These are phyloP conservation scores for Ophiostoma ips DNA, from an alignment of 2,329 filamentous ascomycete genomes.

Conservation along the genomic window DNA sequence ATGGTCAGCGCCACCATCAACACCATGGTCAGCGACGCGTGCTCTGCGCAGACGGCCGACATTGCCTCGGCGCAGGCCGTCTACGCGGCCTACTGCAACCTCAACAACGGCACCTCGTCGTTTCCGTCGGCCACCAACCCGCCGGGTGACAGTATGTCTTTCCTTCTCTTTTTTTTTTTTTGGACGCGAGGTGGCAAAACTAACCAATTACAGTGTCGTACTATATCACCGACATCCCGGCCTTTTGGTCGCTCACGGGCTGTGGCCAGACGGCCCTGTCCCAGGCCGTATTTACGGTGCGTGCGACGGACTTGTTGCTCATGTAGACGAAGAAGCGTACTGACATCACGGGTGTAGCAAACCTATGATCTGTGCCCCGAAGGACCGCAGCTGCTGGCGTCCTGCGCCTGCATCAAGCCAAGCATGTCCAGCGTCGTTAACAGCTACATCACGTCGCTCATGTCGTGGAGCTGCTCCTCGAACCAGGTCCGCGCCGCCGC, in stretches of 20 bases:
- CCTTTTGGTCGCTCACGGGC: constrained; percentile 28
- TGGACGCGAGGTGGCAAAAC: neutral
- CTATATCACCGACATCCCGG: constrained; percentile 36
- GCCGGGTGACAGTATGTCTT: constrained; percentile 35
- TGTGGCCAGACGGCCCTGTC: constrained; percentile 33
- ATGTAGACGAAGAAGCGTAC: neutral
- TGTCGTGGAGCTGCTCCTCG: constrained; percentile 30
- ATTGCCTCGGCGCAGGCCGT: constrained; percentile 35
- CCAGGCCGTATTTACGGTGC: constrained; percentile 27
- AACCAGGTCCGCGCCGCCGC: constrained; percentile 22
- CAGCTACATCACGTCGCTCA: constrained; percentile 28
- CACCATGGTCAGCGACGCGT: constrained; percentile 28
- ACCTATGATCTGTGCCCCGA: constrained; percentile 27
- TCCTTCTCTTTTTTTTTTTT: neutral
- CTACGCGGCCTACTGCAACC: constrained; percentile 37
- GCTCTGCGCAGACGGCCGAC: constrained; percentile 32
- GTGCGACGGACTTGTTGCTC: too few species aligned
- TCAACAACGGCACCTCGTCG: constrained; percentile 33
- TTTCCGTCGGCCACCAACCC: constrained; percentile 33
- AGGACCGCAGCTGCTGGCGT: constrained; percentile 35
- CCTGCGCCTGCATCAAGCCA: constrained; percentile 37
- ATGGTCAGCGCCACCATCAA: constrained; percentile 29
- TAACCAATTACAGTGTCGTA: constrained; percentile 30
- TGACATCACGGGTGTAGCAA: constrained; percentile 21
- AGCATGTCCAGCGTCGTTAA: constrained; percentile 30